Base-by-base conservation (phyloP, 805 yeast genomes). In the Candida coquimbonensis region DNA sequence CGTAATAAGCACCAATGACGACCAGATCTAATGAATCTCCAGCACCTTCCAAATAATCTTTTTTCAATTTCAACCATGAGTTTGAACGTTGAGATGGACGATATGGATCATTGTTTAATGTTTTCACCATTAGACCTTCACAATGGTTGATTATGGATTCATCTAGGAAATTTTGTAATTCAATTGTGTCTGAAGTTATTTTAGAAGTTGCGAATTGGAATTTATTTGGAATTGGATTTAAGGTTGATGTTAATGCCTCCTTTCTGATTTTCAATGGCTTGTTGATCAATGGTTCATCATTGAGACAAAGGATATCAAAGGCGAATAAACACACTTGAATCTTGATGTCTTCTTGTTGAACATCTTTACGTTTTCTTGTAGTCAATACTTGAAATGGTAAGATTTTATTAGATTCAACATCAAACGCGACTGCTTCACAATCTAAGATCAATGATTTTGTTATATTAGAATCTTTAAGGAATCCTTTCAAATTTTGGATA, bases 351-450 rank as follows among this genome's bases (percentile, higher is more conserved):
- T 83, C 82, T 43, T 83, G 82, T 46, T 86, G 82, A 7, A 93
- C 99, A 55, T 83, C 96, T 62, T 93, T 93, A 44, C 98, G 77
- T 66, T 93, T 93, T 63, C 99, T 78, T 0, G 99, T 93, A 1
- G 96, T 84, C 42, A 93, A 68, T 0, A 88, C 84, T 64, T 93
- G 99, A 66, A 93, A 93, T 1, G 99, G 99, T 46, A 93, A 67
- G 47, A 93, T 91, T 62, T 83, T 86, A n/a, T 78, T 63, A 21
- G 74, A 72, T 44, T 75, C 83, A 46, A 82, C 70, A 64, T 91
- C 96, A 95, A 96, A 93, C 0, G 99, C 99, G 9, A 93, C 99
- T 8, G 96, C 96, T 66, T 93, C 99, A 66, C 96, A 86, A 62
- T 93, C 99, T 47, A 93, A 64, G 48, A 93, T 88, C 63, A 91